These are phyloP conservation scores for Chlorella sorokiniana DNA, from an alignment of 139 green algal species.

Conservation along the genomic window DNA sequence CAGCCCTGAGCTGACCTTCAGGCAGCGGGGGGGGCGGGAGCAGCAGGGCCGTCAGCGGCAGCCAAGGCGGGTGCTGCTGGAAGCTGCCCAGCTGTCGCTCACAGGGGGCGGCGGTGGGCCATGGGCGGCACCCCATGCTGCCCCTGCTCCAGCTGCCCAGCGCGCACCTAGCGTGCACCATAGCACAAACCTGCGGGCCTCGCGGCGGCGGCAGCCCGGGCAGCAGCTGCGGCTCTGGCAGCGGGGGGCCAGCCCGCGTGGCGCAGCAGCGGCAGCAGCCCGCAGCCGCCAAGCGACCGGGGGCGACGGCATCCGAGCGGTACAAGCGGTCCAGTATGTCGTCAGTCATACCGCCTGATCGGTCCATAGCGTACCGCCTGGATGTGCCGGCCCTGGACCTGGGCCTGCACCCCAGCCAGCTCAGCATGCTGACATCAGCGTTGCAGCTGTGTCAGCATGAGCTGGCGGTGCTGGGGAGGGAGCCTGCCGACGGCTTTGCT, in stretches of 20 bases:
- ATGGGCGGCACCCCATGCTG: slow-evolving; percentile 15
- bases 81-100: slow-evolving; percentile 1
- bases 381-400: background rate
- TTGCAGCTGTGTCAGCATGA: slow-evolving; percentile 22
- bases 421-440: slow-evolving; percentile 30
- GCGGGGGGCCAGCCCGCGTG: background rate
- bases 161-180: slow-evolving; percentile 4
- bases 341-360: background rate
- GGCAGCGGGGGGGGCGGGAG: background rate
- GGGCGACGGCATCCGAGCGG: no score
- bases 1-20: background rate
- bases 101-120: slow-evolving; percentile 3
- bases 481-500: background rate
- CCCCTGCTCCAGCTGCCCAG: slow-evolving; percentile 33
- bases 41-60: background rate
- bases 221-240: background rate
- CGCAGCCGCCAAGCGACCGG: background rate
- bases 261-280: background rate
- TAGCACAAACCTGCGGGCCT: no score
- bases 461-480: slow-evolving; percentile 12
- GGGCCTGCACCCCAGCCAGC: slow-evolving; percentile 40
- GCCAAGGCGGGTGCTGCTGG: background rate
- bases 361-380: slow-evolving; percentile 1
- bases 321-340: no score
- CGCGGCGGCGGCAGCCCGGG: background rate